Evolutionary conservation across 441 rosid genomes (phyloP), one percentile per base, ranked within the genome.

Genomic region (Viola pubescens): DNA sequence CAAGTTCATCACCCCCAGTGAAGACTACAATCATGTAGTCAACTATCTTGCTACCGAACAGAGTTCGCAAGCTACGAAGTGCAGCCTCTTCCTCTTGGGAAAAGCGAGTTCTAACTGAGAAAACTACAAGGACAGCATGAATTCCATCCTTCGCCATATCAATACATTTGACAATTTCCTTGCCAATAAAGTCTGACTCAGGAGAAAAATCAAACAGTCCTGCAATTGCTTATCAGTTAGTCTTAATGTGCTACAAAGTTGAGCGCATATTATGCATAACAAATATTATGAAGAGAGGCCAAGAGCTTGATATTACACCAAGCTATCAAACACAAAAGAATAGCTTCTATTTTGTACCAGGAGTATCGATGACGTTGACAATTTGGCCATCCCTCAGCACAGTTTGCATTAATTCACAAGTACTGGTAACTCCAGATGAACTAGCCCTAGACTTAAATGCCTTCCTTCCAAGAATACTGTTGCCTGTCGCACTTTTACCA

Each of bases 401-500:
- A 52, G 88, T 74, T 53, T 50, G 71, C 57, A 81, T 83, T 72
- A 84, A 69, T 70, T 86, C 85, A 54, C 81, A 83, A 7, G 87
- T 81, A 48, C 71, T 75, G 0, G 98, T 92, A 43, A 89, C 82
- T 9, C 89, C 91, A 3, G 81, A 62, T 4, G 87, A 71, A 48
- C 90, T 84, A 55, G 81, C 77, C 74, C 73, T 82, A 4, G 94
- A 85, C 72, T 64, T 84, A 67, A 87, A 89, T 49, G 77, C 87
- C 70, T 61, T 87, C 59, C 65, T 71, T 13, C 97, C 97, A 3
- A 92, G 83, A 55, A 92, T 82, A 57, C 78, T 87, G 56, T 92
- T 92, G 7, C 97, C 98, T 1, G 97, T 92, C 0, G 98, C 91
- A 68, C 98, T 89, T 60, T 89, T 89, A 0, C 97, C 98, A 60